These are phyloP conservation scores for Nemania diffusa DNA, from an alignment of 2,329 filamentous ascomycete genomes.

Conservation along the genomic window DNA sequence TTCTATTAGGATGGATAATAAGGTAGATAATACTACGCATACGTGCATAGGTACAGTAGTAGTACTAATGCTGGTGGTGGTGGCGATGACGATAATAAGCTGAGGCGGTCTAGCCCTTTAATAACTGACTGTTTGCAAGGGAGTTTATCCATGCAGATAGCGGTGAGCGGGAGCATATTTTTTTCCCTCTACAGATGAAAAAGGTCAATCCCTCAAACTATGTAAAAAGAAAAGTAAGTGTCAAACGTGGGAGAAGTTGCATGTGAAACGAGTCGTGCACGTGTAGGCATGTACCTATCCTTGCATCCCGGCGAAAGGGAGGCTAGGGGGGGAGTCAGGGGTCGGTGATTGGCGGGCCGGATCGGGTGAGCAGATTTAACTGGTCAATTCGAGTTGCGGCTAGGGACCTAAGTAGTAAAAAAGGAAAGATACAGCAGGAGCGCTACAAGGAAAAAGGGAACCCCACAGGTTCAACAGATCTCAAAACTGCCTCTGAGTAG, in stretches of 20 bases:
- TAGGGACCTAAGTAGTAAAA: neutral
- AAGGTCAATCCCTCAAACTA: neutral
- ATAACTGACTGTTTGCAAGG: neutral
- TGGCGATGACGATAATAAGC: neutral
- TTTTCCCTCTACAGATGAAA: neutral
- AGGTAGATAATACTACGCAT: too few species aligned
- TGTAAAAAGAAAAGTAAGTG: neutral
- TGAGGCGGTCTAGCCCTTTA: constrained; percentile 3
- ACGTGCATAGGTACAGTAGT: neutral
- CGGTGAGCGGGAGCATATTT: neutral
- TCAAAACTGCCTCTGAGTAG: too few species aligned
- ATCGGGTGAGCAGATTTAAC: constrained; percentile 17
- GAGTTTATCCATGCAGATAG: neutral
- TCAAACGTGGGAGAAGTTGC: neutral
- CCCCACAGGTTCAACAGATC: neutral
- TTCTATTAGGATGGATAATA: too few species aligned
- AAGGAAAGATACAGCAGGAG: too few species aligned
- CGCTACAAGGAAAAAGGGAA: too few species aligned
- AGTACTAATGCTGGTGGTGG: neutral
- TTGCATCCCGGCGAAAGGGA: neutral
- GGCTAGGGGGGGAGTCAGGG: neutral
- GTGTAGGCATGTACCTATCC: neutral
- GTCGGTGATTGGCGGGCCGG: constrained; percentile 2
- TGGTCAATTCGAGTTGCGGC: constrained; percentile 27
- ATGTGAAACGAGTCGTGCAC: constrained; percentile 10